Percentiles rank a stretch among this genome's conserved stretches.
These are phyloP conservation scores for Termitomyces sp. DNA, from an alignment of 768 basidiomycete species.

Conservation along the genomic window DNA sequence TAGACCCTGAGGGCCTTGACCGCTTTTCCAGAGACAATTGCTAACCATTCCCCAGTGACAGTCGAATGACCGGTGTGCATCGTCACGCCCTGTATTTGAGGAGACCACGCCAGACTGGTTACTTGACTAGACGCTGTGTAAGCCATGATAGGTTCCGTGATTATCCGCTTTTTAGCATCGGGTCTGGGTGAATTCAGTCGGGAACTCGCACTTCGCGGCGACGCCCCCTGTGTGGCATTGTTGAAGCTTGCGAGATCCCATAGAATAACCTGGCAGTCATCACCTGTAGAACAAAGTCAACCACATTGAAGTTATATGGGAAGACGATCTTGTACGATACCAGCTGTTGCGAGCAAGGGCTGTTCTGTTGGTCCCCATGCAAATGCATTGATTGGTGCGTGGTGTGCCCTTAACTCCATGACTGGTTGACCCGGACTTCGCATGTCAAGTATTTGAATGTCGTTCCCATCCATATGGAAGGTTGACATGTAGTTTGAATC, in stretches of 20 bases:
- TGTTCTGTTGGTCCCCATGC: conserved; percentile 87
- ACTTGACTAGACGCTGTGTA: conserved; percentile 77
- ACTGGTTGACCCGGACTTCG: conserved; percentile 94
- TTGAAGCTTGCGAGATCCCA: conserved; percentile 72
- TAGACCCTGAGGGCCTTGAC: conserved; percentile 82
- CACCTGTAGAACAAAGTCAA: conserved; percentile 45
- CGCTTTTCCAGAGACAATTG: conserved; percentile 75
- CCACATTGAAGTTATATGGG: background rate
- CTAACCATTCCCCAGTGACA: conserved; percentile 81
- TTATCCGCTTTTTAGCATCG: conserved; percentile 68
- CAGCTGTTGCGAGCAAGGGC: conserved; percentile 82
- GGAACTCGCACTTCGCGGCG: conserved; percentile 66
- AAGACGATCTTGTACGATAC: conserved; percentile 36
- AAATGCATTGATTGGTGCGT: conserved; percentile 76
- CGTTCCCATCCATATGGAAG: conserved; percentile 89
- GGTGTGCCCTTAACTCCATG: conserved; percentile 84
- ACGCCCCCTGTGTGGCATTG: conserved; percentile 57
- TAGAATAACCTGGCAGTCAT: conserved; percentile 90
- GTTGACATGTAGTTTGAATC: conserved; percentile 96
- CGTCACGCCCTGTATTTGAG: conserved; percentile 69
- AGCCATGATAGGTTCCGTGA: conserved; percentile 79
- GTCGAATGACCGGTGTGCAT: conserved; percentile 74
- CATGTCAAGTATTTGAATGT: conserved; percentile 95
- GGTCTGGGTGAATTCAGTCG: conserved; percentile 78
- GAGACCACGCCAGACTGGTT: conserved; percentile 87